Conservation (phyloP, 2,329 filamentous ascomycete genomes). For the Fusarium anthophilum region DNA sequence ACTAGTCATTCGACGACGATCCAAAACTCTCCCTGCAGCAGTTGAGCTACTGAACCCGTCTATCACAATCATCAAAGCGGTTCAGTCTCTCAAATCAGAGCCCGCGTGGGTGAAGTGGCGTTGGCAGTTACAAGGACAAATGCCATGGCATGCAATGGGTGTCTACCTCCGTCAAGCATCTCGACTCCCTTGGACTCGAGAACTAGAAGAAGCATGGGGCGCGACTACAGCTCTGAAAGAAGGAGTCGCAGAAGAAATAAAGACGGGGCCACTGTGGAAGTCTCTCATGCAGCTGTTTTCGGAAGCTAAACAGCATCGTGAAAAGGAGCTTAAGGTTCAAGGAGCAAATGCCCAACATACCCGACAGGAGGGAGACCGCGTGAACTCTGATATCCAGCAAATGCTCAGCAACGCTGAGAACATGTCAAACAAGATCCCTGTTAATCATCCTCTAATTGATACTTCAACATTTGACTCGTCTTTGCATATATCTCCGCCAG, state of each 20-base stretch:
- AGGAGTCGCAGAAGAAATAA: conserved; percentile 1
- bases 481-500: background rate
- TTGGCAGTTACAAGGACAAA: conserved; percentile 44
- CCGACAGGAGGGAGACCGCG: background rate
- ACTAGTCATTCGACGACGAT: conserved; percentile 28
- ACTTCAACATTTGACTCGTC: conserved; percentile 11
- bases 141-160: conserved; percentile 43
- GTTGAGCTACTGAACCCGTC: conserved; percentile 1
- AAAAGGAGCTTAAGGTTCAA: conserved; percentile 7
- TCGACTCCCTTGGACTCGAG: conserved; percentile 32
- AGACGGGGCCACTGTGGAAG: conserved; percentile 26
- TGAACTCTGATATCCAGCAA: conserved; percentile 4
- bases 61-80: conserved; percentile 34
- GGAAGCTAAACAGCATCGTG: conserved; percentile 17
- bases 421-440: background rate
- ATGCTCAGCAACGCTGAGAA: background rate
- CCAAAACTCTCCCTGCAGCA: background rate
- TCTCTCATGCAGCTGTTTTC: conserved; percentile 17
- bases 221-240: conserved; percentile 12
- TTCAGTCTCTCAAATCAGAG: conserved; percentile 33
- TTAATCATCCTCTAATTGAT: conserved; percentile 12
- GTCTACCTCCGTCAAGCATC: conserved; percentile 36
- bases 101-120: conserved; percentile 40
- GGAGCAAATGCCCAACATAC: background rate
- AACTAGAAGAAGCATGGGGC: conserved; percentile 38